Conservation (phyloP, 1,284 basidiomycete species). For the Ganoderma meredithae region DNA sequence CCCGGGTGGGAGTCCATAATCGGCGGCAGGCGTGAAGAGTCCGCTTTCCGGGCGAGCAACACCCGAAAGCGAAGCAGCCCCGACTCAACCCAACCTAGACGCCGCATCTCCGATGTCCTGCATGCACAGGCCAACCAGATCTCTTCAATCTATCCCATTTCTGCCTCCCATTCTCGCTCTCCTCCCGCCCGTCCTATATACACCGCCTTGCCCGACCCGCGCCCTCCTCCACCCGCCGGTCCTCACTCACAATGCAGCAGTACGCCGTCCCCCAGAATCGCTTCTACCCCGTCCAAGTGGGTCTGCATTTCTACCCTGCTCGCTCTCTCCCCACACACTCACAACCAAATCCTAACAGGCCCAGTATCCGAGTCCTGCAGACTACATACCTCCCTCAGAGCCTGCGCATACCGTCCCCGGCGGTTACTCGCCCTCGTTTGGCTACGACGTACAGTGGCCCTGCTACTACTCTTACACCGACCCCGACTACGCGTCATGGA, state of each 20-base stretch:
- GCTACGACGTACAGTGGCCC: not conserved
- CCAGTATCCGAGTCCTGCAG: not conserved
- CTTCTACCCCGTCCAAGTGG: not conserved
- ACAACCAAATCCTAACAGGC: not conserved
- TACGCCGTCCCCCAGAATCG: not conserved
- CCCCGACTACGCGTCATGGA: slow-evolving; percentile 19
- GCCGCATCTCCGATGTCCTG: slow-evolving; percentile 35
- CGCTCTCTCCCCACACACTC: not conserved
- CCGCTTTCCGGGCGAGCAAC: slow-evolving; percentile 11
- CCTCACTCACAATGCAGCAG: not conserved
- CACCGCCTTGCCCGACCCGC: not conserved
- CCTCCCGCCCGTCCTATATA: slow-evolving; percentile 6
- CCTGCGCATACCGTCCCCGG: slow-evolving; percentile 21
- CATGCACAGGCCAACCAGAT: slow-evolving; percentile 15
- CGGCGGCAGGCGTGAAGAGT: not conserved
- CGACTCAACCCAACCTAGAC: slow-evolving; percentile 24
- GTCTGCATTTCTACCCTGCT: not conserved
- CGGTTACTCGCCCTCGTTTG: slow-evolving; percentile 1
- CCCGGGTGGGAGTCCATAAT: not conserved
- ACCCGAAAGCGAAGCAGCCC: slow-evolving; percentile 25
- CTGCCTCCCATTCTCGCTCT: slow-evolving; percentile 8
- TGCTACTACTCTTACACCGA: slow-evolving; percentile 20
- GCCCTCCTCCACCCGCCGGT: slow-evolving; percentile 6
- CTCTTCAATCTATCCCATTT: slow-evolving; percentile 20
- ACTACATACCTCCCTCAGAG: not conserved